These are phyloP conservation scores for Phialemoniopsis sp. DNA, from an alignment of 2,329 filamentous ascomycete species.

Conservation along the genomic window DNA sequence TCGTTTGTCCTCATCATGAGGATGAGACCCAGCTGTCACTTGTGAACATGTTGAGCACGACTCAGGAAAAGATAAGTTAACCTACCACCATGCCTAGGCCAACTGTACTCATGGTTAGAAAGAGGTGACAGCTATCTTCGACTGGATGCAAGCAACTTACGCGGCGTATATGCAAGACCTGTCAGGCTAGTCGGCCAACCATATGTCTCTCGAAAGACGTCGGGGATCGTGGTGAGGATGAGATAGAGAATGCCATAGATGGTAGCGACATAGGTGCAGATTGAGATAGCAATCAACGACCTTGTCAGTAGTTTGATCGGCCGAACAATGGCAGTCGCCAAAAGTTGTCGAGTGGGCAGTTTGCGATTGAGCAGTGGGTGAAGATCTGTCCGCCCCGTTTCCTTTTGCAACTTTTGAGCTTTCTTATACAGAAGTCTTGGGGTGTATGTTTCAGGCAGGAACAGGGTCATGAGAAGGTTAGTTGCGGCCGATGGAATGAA, in stretches of 20 bases:
- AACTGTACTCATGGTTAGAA: background rate
- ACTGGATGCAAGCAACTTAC: background rate
- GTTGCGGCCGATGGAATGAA: conserved; percentile 1
- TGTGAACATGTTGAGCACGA: no score
- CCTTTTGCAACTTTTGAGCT: no score
- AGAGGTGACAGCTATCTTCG: background rate
- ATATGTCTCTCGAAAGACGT: no score
- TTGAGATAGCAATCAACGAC: no score
- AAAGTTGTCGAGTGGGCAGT: no score
- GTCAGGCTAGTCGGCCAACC: background rate
- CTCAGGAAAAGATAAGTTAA: background rate
- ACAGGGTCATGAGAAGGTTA: conserved; percentile 1
- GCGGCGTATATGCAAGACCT: conserved; percentile 3
- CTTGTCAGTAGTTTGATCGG: no score
- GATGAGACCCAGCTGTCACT: background rate
- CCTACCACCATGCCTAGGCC: conserved; percentile 6
- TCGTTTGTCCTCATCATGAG: conserved; percentile 5
- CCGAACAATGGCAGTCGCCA: no score
- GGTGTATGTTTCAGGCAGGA: conserved; percentile 2
- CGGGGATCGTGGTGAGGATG: no score
- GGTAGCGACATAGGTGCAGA: no score
- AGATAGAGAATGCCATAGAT: background rate
- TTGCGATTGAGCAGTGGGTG: no score
- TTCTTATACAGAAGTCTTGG: no score
- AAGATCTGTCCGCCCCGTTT: no score